Evolutionary conservation across 176 grass and related monocot genomes (phyloP), one percentile per base, ranked within the genome.

Genomic region (Miscanthus lutarioriparius): DNA sequence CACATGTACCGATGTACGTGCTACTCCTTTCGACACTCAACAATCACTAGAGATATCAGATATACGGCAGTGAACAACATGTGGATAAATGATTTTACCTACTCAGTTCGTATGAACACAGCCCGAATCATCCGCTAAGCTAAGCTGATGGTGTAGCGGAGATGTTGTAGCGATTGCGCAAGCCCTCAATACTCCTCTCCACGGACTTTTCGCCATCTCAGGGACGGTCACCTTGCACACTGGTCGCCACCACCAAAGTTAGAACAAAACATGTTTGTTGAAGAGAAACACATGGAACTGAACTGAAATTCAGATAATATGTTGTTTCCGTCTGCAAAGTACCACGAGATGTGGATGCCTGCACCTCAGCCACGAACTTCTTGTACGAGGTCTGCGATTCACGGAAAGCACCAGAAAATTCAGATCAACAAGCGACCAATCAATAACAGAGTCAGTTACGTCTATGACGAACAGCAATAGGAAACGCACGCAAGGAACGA

Each of bases 331-430:
- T 37, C 6, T 41, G 1, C 6, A 35, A 63, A 45, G 77, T 93
- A 93, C 91, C 91, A 75, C 88, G 91, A 80, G 85, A 85, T 10
- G 85, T 85, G 45, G 91, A 88, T 16, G 91, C 76, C 75, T 90
- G 88, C 80, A 87, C 78, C 68, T 93, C 85, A 0, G 87, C 64
- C 72, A 90, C 47, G 61, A 90, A 63, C 74, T 86, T 81, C 86
- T 84, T 90, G 80, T 93, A 93, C 12, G 88, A 86, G 69, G 74
- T 67, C 91, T 93, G 82, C 43, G 19, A 23, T 49, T 48, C 76
- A 79, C 47, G 68, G 44, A 47, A 84, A 76, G 17, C 67, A 20
- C 44, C 40, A 44, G 36, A 76, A 30, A 48, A 67, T 72, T 8
- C 10, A 59, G 37, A 13, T 30, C 26, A 43, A 36, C 25, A n/a